phyloP scores from a whole-genome alignment of 2,329 filamentous ascomycete species.

The Cladorrhinum sp. region DNA sequence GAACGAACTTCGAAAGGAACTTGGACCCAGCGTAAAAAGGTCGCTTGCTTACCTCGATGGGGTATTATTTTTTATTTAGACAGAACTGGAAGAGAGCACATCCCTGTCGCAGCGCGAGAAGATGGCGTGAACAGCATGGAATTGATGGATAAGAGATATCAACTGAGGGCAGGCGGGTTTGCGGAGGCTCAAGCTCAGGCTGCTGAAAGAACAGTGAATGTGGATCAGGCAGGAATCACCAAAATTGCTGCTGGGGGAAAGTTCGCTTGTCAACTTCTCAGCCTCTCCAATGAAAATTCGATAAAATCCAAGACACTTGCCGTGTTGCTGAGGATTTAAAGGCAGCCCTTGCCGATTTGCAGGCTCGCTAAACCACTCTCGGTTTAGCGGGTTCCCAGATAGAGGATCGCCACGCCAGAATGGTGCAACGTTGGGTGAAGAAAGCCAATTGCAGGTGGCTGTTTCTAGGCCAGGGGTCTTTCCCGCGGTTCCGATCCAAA shows the following conservation, averaged over 20 bases:
- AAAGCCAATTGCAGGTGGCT: slow-evolving; percentile 1
- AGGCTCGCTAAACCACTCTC: background rate
- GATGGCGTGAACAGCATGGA: background rate
- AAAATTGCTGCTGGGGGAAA: background rate
- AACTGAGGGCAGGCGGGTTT: background rate
- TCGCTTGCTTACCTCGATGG: slow-evolving; percentile 23
- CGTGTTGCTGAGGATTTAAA: background rate
- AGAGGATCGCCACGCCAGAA: slow-evolving; percentile 8
- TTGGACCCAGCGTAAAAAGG: slow-evolving; percentile 18
- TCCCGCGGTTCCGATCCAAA: background rate
- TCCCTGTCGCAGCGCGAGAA: background rate
- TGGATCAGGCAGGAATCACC: background rate
- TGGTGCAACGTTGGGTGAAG: background rate
- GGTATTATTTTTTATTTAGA: slow-evolving; percentile 1
- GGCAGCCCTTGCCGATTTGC: background rate
- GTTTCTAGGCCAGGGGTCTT: background rate
- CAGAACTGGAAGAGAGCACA: background rate
- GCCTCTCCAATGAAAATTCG: slow-evolving; percentile 7
- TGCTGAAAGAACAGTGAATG: background rate
- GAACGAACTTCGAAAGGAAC: too few relatives aligned
- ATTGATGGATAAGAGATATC: background rate
- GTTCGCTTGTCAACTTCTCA: background rate
- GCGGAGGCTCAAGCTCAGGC: background rate
- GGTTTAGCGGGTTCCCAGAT: background rate
- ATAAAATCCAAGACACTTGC: background rate